Conservation (phyloP, 2,329 filamentous ascomycete species). For the Colletotrichum orbiculare region DNA sequence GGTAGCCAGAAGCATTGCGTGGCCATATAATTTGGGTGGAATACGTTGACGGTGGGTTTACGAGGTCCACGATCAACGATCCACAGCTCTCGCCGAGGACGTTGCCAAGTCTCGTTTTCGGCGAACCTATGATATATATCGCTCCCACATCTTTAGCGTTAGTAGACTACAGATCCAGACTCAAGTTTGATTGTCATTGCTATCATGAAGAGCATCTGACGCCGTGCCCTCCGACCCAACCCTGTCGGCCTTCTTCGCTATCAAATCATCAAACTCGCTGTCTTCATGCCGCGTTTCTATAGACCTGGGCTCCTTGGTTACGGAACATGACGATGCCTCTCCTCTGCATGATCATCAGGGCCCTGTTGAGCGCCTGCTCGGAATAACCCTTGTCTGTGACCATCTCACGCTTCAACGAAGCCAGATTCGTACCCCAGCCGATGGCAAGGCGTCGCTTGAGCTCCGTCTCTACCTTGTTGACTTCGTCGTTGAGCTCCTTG, state of each 20-base stretch:
- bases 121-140: no score
- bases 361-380: slow-evolving; percentile 86
- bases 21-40: no score
- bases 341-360: slow-evolving; percentile 86
- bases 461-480: slow-evolving; percentile 87
- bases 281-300: slow-evolving; percentile 74
- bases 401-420: slow-evolving; percentile 88
- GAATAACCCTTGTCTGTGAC: slow-evolving; percentile 91
- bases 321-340: slow-evolving; percentile 88
- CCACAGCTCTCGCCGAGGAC: no score
- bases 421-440: slow-evolving; percentile 93
- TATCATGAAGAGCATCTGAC: slow-evolving; percentile 29
- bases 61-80: no score
- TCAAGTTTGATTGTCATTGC: slow-evolving; percentile 25
- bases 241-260: background rate
- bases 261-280: background rate
- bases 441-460: slow-evolving; percentile 88
- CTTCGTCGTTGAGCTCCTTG: slow-evolving; percentile 91
- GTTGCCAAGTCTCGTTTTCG: no score
- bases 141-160: no score
- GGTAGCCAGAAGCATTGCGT: no score
- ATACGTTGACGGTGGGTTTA: no score
- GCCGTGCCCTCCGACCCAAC: slow-evolving; percentile 8
- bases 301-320: slow-evolving; percentile 80
- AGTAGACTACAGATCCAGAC: background rate